Evolutionary conservation across 805 yeast species (phyloP).

Genomic region (Saccharomycopsis sp.): DNA sequence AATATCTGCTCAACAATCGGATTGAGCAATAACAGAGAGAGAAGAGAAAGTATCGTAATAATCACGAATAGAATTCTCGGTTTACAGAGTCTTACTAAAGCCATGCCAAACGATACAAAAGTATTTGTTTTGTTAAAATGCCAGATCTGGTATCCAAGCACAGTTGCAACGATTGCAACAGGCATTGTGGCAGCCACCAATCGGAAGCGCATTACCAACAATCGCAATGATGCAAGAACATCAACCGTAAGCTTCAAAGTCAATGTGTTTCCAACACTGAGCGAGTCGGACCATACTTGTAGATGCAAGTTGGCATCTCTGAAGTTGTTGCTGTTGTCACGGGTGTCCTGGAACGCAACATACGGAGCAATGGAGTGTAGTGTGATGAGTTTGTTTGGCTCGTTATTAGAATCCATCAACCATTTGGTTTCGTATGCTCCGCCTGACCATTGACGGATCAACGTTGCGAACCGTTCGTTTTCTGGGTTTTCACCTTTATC

Average conservation of each 20-base stretch:
- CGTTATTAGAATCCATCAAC: conserved; percentile 48
- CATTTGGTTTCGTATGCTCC: conserved; percentile 75
- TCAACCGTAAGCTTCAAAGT: conserved; percentile 38
- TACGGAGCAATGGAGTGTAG: conserved; percentile 67
- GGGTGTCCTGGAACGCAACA: conserved; percentile 40
- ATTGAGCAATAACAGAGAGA: conserved; percentile 35
- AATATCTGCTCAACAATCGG: conserved; percentile 34
- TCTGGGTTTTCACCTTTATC: conserved; percentile 11
- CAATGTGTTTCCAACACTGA: conserved; percentile 10
- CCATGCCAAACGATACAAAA: conserved; percentile 41
- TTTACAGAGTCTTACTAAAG: conserved; percentile 35
- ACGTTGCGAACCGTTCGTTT: conserved; percentile 29
- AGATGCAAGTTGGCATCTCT: conserved; percentile 30
- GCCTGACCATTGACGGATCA: conserved; percentile 58
- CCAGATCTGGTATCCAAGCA: conserved; percentile 49
- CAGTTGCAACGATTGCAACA: conserved; percentile 47
- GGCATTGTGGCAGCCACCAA: conserved; percentile 69
- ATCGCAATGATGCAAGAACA: conserved; percentile 52
- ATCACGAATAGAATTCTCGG: conserved; percentile 27
- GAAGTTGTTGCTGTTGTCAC: not conserved
- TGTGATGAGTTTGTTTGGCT: conserved; percentile 34
- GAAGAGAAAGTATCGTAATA: conserved; percentile 27
- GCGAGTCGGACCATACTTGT: conserved; percentile 39
- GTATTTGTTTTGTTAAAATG: conserved; percentile 32
- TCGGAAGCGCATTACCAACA: conserved; percentile 71